phyloP scores from a whole-genome alignment of 2,329 filamentous ascomycete species.

The Pseudopyrenochaeta lycopersici region DNA sequence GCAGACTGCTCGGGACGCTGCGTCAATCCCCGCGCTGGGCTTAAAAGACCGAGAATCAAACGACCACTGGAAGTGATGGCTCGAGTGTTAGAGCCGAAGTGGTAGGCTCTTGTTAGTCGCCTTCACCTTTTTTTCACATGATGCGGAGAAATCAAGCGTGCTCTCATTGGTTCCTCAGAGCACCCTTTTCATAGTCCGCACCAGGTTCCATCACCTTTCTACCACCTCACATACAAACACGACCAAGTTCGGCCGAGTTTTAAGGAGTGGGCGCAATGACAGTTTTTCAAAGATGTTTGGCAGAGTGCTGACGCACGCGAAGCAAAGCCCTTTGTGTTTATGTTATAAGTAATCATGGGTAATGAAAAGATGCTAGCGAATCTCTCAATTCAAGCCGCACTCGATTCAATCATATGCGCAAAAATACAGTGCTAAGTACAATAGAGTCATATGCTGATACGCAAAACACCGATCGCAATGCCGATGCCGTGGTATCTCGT shows the following conservation, averaged over 20 bases:
- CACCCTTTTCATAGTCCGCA: no score
- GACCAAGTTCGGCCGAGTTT: no score
- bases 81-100: neutral
- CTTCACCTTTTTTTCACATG: neutral
- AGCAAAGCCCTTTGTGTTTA: neutral
- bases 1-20: slow-evolving; percentile 12
- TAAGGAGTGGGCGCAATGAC: no score
- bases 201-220: no score
- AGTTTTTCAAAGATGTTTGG: no score
- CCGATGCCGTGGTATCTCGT: slow-evolving; percentile 20
- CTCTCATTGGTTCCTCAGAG: neutral
- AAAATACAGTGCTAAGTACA: neutral
- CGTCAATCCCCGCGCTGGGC: neutral
- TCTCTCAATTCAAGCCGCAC: no score
- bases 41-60: neutral
- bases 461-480: slow-evolving; percentile 3
- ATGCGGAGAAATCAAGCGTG: neutral
- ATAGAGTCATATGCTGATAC: neutral
- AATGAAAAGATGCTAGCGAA: no score
- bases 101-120: neutral
- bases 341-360: no score
- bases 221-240: no score
- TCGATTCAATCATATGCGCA: no score
- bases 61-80: neutral
- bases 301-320: no score